Conservation (phyloP, 2,329 filamentous ascomycete genomes). For the Sphaerulina vaccinii region DNA sequence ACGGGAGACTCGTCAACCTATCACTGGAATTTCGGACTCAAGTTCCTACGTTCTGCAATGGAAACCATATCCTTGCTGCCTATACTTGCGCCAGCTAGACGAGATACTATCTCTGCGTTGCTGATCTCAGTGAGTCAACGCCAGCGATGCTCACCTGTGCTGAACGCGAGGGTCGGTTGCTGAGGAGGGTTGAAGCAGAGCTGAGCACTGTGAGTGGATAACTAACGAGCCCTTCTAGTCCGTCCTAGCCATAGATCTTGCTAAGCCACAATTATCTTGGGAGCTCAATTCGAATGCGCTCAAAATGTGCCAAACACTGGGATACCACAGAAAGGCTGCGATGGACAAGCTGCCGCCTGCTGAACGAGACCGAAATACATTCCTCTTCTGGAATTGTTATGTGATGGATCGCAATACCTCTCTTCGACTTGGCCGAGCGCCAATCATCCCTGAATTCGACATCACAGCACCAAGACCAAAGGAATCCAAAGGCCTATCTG, state of each 20-base stretch:
- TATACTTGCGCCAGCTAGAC: slow-evolving; percentile 3
- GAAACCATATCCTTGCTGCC: slow-evolving; percentile 3
- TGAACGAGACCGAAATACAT: slow-evolving; percentile 1
- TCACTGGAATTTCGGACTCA: background rate
- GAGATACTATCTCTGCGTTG: slow-evolving; percentile 2
- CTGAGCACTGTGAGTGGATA: background rate
- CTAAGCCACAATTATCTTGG: slow-evolving; percentile 4
- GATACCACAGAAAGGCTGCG: background rate
- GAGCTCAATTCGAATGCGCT: slow-evolving; percentile 1
- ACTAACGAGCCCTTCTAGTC: background rate
- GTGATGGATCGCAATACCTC: slow-evolving; percentile 3
- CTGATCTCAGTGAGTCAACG: background rate
- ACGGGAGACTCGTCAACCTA: background rate
- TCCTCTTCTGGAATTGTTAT: slow-evolving; percentile 9
- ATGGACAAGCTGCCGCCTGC: slow-evolving; percentile 3
- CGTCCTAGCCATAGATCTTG: slow-evolving; percentile 4
- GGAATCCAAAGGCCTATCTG: background rate
- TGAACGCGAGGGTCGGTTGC: too few species aligned
- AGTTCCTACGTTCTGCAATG: background rate
- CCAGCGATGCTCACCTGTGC: background rate
- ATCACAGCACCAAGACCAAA: background rate
- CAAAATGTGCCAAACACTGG: slow-evolving; percentile 8
- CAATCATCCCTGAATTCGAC: slow-evolving; percentile 2
- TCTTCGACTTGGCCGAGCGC: slow-evolving; percentile 4
- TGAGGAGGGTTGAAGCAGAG: too few species aligned